Conservation (phyloP, 345 rosid species). For the Clausena lansium region DNA sequence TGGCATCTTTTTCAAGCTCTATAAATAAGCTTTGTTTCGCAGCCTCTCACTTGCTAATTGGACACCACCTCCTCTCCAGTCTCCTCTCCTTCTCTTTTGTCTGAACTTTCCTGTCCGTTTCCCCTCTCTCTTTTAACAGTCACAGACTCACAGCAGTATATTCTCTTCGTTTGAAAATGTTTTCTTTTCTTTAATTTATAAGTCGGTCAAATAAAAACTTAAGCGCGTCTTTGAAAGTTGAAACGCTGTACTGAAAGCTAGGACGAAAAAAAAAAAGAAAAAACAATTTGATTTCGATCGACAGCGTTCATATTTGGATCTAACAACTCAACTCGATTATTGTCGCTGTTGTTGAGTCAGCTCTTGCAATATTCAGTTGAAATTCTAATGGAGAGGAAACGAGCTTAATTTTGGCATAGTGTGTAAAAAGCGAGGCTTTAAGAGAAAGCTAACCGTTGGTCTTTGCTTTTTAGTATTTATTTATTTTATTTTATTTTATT, state of each 20-base stretch:
- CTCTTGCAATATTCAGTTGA: too few species aligned
- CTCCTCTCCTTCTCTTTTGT: not conserved
- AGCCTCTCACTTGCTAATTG: not conserved
- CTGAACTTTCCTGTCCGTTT: not conserved
- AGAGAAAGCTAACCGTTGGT: not conserved
- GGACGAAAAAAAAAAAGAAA: too few species aligned
- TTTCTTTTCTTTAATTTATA: too few species aligned
- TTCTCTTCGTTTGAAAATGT: not conserved
- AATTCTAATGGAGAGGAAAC: too few species aligned
- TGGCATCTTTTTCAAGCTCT: not conserved
- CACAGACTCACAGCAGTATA: too few species aligned
- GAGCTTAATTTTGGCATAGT: not conserved
- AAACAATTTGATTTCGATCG: not conserved
- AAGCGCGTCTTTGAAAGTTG: not conserved
- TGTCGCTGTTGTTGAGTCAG: too few species aligned
- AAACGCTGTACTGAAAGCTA: too few species aligned
- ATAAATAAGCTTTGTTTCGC: conserved; percentile 17
- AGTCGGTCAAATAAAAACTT: not conserved
- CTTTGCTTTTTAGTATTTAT: not conserved
- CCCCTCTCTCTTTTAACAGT: not conserved
- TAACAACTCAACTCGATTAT: too few species aligned
- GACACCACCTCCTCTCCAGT: not conserved
- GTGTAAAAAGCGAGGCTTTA: not conserved
- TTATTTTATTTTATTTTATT: not conserved
- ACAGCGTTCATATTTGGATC: not conserved